These are phyloP conservation scores for Aspergillus incahuasiensis DNA, from an alignment of 495 filamentous ascomycete genomes.

Conservation along the genomic window DNA sequence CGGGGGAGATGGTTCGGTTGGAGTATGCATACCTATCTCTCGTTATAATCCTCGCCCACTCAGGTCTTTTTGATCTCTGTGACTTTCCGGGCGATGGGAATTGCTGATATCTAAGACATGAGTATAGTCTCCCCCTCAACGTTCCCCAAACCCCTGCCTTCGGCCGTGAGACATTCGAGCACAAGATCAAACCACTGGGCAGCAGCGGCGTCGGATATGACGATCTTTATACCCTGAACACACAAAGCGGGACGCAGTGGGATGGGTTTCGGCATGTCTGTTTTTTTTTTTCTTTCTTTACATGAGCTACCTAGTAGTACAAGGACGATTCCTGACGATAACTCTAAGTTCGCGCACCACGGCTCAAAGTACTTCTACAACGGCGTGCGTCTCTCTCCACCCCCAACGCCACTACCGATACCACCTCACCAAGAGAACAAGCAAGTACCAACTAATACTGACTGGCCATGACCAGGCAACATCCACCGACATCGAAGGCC, in stretches of 20 bases:
- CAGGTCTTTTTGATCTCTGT: too few relatives aligned
- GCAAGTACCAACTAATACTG: too few relatives aligned
- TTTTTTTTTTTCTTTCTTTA: too few relatives aligned
- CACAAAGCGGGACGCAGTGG: slow-evolving; percentile 70
- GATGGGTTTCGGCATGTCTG: slow-evolving; percentile 65
- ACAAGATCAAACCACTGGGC: slow-evolving; percentile 43
- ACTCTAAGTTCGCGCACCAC: slow-evolving; percentile 35
- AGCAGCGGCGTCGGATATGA: slow-evolving; percentile 44
- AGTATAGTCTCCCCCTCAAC: slow-evolving; percentile 48
- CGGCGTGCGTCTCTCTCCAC: slow-evolving; percentile 20
- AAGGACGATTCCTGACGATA: neutral
- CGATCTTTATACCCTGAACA: slow-evolving; percentile 64
- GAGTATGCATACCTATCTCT: slow-evolving; percentile 34
- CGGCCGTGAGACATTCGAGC: slow-evolving; percentile 46
- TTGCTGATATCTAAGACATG: neutral
- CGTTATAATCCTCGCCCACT: too few relatives aligned
- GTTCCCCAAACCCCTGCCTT: slow-evolving; percentile 48
- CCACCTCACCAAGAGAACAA: too few relatives aligned
- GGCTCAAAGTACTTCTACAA: slow-evolving; percentile 50
- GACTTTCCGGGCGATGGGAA: neutral
- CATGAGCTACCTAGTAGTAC: too few relatives aligned
- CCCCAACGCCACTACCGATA: neutral
- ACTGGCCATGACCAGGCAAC: slow-evolving; percentile 26
- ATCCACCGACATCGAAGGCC: slow-evolving; percentile 42
- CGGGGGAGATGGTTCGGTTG: slow-evolving; percentile 48